Evolutionary conservation across 2,329 filamentous ascomycete species (phyloP).

Genomic region (Thielaviopsis musarum): DNA sequence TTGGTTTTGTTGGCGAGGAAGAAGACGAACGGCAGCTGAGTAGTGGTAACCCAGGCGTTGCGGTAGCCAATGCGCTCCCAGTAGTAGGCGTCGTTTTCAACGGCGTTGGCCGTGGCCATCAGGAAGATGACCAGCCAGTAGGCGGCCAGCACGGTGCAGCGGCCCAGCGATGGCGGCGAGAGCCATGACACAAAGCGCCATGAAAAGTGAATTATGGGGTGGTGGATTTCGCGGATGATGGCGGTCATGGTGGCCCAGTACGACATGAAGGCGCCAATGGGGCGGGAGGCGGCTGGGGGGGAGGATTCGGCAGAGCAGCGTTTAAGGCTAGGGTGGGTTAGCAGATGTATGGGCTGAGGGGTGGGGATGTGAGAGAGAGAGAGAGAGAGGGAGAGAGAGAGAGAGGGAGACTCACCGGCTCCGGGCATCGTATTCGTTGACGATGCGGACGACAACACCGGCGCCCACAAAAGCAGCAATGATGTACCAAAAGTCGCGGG

Average conservation of each 20-base stretch:
- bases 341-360: constrained; percentile 5
- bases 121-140: constrained; percentile 44
- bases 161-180: constrained; percentile 41
- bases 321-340: constrained; percentile 25
- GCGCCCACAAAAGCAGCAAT: constrained; percentile 31
- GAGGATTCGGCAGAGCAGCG: constrained; percentile 26
- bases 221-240: constrained; percentile 36
- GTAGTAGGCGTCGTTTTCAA: constrained; percentile 36
- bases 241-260: constrained; percentile 43
- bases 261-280: constrained; percentile 28
- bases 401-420: constrained; percentile 21
- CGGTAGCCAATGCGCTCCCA: constrained; percentile 51
- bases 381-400: background rate
- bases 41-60: constrained; percentile 49
- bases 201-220: constrained; percentile 36
- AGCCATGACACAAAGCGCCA: constrained; percentile 33
- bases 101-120: constrained; percentile 34
- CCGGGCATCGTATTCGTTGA: constrained; percentile 27
- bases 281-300: constrained; percentile 32
- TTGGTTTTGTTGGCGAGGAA: constrained; percentile 43
- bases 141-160: constrained; percentile 31
- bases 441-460: constrained; percentile 23
- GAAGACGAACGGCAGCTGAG: constrained; percentile 47
- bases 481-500: constrained; percentile 42
- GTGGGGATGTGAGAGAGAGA: background rate